phyloP scores from a whole-genome alignment of 176 grass and related monocot species.

The Paspalum vaginatum region DNA sequence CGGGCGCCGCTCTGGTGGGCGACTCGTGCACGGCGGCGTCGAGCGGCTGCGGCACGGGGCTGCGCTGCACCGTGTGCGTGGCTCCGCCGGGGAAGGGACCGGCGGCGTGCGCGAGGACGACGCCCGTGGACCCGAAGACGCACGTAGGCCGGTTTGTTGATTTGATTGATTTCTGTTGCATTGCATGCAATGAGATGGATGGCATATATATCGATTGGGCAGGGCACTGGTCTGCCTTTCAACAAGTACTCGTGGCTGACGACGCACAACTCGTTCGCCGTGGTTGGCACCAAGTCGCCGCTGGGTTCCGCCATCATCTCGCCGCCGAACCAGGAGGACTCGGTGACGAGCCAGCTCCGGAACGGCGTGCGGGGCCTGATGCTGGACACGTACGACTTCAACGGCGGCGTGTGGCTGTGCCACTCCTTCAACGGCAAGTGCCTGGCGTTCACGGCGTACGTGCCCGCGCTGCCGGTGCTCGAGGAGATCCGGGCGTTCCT shows the following conservation, averaged over 20 bases:
- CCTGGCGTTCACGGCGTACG: conserved; percentile 66
- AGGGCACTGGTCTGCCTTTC: conserved; percentile 52
- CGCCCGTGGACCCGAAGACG: conserved; percentile 61
- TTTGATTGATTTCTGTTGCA: too few species aligned
- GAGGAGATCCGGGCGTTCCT: conserved; percentile 72
- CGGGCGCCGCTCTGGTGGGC: conserved; percentile 47
- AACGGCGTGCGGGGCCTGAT: conserved; percentile 74
- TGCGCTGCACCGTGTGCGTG: conserved; percentile 64
- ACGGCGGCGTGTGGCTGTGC: conserved; percentile 79
- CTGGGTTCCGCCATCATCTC: conserved; percentile 60
- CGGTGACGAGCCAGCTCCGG: conserved; percentile 67
- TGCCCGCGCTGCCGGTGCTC: conserved; percentile 48
- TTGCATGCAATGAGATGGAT: too few species aligned
- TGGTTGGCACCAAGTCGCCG: conserved; percentile 42
- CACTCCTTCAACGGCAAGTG: conserved; percentile 64
- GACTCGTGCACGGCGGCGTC: conserved; percentile 45
- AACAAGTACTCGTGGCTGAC: conserved; percentile 91
- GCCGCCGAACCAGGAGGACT: conserved; percentile 81
- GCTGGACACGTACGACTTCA: conserved; percentile 78
- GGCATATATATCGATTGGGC: too few species aligned
- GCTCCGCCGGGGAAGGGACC: conserved; percentile 30
- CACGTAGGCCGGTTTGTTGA: neutral
- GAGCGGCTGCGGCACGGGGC: conserved; percentile 43
- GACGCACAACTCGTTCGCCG: conserved; percentile 95
- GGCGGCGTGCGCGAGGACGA: conserved; percentile 46